These are phyloP conservation scores for Suillus subalutaceus DNA, from an alignment of 768 basidiomycete genomes.

Conservation along the genomic window DNA sequence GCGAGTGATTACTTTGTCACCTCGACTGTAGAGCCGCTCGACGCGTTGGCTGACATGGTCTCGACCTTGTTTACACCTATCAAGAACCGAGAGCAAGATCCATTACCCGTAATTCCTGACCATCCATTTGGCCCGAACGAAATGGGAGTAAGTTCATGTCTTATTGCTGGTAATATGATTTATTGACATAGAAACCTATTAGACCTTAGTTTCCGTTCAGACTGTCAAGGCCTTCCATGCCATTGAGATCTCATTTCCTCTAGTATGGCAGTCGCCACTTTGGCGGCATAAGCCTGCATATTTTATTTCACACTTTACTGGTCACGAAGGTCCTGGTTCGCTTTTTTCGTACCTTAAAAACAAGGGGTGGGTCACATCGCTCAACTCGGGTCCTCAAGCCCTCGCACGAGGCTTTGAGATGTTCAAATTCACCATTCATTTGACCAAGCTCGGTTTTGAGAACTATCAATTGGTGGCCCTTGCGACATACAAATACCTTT, in stretches of 20 bases:
- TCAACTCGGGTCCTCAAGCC: conserved; percentile 70
- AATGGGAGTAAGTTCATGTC: conserved; percentile 59
- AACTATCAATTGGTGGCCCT: conserved; percentile 75
- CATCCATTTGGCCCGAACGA: conserved; percentile 77
- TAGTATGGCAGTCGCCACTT: conserved; percentile 70
- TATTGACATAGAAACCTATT: conserved; percentile 22
- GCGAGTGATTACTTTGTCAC: conserved; percentile 5
- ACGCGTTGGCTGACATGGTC: conserved; percentile 65
- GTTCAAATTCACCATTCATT: conserved; percentile 80
- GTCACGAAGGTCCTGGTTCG: conserved; percentile 93
- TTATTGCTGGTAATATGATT: conserved; percentile 9
- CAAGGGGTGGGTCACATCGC: conserved; percentile 81
- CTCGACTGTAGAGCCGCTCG: conserved; percentile 62
- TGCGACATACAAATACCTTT: conserved; percentile 77
- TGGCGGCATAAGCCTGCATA: conserved; percentile 80
- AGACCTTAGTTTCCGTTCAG: conserved; percentile 85
- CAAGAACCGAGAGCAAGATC: conserved; percentile 59
- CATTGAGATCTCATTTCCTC: conserved; percentile 79
- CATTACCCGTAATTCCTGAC: conserved; percentile 65
- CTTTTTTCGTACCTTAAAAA: conserved; percentile 87
- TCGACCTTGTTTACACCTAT: conserved; percentile 74
- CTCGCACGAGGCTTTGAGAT: conserved; percentile 85
- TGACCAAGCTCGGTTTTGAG: conserved; percentile 87
- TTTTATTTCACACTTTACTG: conserved; percentile 81
- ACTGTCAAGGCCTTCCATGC: conserved; percentile 88